Evolutionary conservation across 805 yeast species (phyloP), one percentile per base, ranked within the genome.

Genomic region (Cyberlindnera mrakii): DNA sequence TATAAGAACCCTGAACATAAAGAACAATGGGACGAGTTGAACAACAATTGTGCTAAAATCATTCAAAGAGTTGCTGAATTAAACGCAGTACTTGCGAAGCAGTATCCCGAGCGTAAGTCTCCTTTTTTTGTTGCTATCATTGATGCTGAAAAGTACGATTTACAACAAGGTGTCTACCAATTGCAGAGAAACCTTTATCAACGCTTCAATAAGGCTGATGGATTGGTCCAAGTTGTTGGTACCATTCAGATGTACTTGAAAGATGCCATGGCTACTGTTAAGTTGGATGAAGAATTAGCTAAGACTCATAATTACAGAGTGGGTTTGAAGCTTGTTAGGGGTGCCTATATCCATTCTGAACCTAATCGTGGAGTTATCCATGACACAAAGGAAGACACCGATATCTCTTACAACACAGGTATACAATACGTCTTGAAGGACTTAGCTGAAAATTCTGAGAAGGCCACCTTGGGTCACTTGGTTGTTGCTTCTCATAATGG

Each of bases 301-400:
- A 52, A 65, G 45, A 72, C 75, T 41, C 63, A 66, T 16, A 62
- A 65, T 42, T 90, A 90, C 64, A 76, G 84, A 58, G 66, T 89
- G 44, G 96, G 96, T 17, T 70, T 89, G 70, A 90, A 90, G 65
- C 74, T 90, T 43, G 98, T 90, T 15, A 79, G 98, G 64, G 98
- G 98, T 51, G 98, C 98, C 14, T 90, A 90, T 68, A 78, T 90
- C 47, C 96, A 90, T 61, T 78, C 95, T 6, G 98, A 90, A 67
- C 76, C 84, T 30, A 72, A 82, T 50, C 74, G 97, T 58, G 52
- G 64, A 5, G 82, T 86, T 16, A 87, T 90, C 47, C 91, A 82
- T 66, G 68, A 72, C 49, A 75, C 88, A 27, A 90, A 91, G 65
- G 71, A 67, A 40, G 90, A 77, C 47, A 86, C 97, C n/a, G 98